Percentiles rank a stretch among this genome's conserved stretches.
Conservation (phyloP, 495 filamentous ascomycete genomes). For the Bombardia bombarda region DNA sequence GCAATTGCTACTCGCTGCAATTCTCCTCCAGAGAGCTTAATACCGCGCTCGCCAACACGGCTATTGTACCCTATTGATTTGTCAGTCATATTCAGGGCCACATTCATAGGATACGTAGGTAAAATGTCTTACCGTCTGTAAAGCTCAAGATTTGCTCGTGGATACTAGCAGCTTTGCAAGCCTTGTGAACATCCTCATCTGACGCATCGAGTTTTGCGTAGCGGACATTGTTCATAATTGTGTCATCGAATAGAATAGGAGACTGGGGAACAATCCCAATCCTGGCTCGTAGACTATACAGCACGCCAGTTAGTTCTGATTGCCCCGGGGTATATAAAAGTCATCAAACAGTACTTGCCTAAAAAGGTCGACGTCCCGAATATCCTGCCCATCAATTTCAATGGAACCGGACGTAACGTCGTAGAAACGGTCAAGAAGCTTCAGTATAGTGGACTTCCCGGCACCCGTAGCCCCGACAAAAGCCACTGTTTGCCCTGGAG, state of each 20-base stretch:
- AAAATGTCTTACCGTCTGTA: conserved; percentile 45
- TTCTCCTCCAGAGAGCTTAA: conserved; percentile 70
- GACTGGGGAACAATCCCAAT: conserved; percentile 70
- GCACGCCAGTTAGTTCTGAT: conserved; percentile 5
- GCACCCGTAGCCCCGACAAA: conserved; percentile 71
- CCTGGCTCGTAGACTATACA: conserved; percentile 50
- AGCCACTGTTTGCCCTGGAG: conserved; percentile 57
- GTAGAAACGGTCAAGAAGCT: conserved; percentile 65
- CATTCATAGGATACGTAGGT: too few species aligned
- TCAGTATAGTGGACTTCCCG: conserved; percentile 71
- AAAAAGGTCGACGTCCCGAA: conserved; percentile 55
- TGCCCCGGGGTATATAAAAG: too few species aligned
- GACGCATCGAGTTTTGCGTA: conserved; percentile 56
- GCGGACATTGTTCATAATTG: conserved; percentile 65
- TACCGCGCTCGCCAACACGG: conserved; percentile 52
- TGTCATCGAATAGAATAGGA: conserved; percentile 61
- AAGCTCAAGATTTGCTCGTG: conserved; percentile 63
- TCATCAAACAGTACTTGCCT: too few species aligned
- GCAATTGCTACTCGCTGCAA: conserved; percentile 72
- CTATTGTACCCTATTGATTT: conserved; percentile 43
- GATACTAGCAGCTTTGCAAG: conserved; percentile 61
- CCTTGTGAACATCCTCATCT: conserved; percentile 58
- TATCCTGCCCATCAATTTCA: conserved; percentile 66
- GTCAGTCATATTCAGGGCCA: conserved; percentile 6
- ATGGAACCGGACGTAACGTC: conserved; percentile 57